These are phyloP conservation scores for Aspergillus pseudoviridinutans DNA, from an alignment of 2,329 filamentous ascomycete genomes.

Conservation along the genomic window DNA sequence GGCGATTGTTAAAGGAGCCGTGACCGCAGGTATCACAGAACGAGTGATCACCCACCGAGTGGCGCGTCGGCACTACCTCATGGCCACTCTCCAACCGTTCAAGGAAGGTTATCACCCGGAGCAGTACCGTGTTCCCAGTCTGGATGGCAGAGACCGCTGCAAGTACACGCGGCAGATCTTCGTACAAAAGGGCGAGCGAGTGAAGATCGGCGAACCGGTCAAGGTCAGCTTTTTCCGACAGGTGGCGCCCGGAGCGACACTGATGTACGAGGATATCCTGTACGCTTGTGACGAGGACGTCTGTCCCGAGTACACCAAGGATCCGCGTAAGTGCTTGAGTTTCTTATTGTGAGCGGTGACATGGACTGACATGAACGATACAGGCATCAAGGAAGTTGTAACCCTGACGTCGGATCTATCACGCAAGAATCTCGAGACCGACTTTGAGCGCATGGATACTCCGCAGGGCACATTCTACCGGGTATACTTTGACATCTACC, in stretches of 20 bases:
- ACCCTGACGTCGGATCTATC: conserved; percentile 95
- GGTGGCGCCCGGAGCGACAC: conserved; percentile 89
- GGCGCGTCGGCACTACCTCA: conserved; percentile 94
- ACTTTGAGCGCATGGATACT: conserved; percentile 99
- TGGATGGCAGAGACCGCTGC: conserved; percentile 96
- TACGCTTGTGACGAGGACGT: conserved; percentile 98
- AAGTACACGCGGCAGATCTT: conserved; percentile 99
- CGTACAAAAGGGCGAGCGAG: conserved; percentile 95
- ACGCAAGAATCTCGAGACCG: conserved; percentile 97
- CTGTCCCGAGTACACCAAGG: conserved; percentile 97
- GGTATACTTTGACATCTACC: conserved; percentile 66
- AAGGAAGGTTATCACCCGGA: conserved; percentile 98
- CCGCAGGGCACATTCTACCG: conserved; percentile 95
- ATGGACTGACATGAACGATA: conserved; percentile 2
- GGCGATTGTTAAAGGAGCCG: conserved; percentile 96
- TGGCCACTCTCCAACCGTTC: conserved; percentile 97
- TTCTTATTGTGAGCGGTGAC: neutral
- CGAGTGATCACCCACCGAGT: conserved; percentile 95
- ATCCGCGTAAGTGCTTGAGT: conserved; percentile 74
- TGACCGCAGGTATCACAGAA: conserved; percentile 96
- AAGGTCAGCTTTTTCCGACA: conserved; percentile 99
- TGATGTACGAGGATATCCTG: conserved; percentile 99
- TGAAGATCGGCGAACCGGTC: conserved; percentile 98
- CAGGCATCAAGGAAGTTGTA: conserved; percentile 98
- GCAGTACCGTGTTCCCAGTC: conserved; percentile 91